These are phyloP conservation scores for Vigna trinervia DNA, from an alignment of 306 rosid species.

Conservation along the genomic window DNA sequence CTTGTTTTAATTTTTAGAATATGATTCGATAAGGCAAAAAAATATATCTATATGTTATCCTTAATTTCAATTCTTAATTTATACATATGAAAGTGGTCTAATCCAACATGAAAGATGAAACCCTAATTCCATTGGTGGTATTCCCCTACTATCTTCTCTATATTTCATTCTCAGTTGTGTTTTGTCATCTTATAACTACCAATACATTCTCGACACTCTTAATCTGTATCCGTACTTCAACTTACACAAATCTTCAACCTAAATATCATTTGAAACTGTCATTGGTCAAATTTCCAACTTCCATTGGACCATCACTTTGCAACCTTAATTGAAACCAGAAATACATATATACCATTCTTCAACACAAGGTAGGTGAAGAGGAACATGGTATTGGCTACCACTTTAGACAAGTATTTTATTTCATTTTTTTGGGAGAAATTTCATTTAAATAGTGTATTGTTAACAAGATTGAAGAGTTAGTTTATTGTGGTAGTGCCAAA, in stretches of 20 bases:
- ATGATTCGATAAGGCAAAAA: no score
- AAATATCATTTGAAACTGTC: neutral
- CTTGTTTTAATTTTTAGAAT: no score
- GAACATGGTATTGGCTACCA: neutral
- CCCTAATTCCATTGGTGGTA: neutral
- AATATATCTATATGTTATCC: no score
- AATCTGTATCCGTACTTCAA: neutral
- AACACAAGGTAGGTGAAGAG: neutral
- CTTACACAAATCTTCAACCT: slow-evolving; percentile 1
- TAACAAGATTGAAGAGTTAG: no score
- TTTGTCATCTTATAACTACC: neutral
- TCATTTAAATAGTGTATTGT: no score
- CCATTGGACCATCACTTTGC: neutral
- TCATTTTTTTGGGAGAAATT: no score
- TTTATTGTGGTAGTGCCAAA: neutral
- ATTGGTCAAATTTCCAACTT: neutral
- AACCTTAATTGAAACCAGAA: neutral
- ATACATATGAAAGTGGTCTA: no score
- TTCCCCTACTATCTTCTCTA: slow-evolving; percentile 5
- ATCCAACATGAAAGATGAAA: neutral
- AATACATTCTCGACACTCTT: neutral
- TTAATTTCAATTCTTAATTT: no score
- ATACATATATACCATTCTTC: neutral
- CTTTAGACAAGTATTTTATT: no score
- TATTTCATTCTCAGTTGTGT: neutral